Evolutionary conservation across 345 rosid genomes (phyloP), one percentile per base, ranked within the genome.

Genomic region (Eucalyptus tenuipes): DNA sequence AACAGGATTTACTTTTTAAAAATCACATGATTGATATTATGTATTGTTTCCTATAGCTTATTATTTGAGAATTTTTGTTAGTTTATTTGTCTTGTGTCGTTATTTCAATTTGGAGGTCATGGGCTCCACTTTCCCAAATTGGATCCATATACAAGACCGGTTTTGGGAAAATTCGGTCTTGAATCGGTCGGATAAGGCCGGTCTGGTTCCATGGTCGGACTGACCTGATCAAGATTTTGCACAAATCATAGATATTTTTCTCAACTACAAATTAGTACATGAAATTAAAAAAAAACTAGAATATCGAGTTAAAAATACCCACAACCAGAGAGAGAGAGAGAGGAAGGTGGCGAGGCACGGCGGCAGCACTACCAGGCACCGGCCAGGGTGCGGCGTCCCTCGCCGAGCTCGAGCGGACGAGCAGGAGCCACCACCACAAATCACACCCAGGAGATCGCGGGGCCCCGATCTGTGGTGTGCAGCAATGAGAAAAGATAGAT

Each of bases 121-220:
- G 71, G 0, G 33, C 31, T 64, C 71, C 71, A 64, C n/a, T 64
- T 15, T 64, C 5, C 37, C 37, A 6, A 64, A 31, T 64, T 29
- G 18, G 71, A 0, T 59, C 33, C 31, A 27, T 59, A 13, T 6
- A 27, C 0, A 52, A 52, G 55, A 52, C 24, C 0, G 0, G 17
- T 6, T 3, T 7, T 64, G 15, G 71, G 37, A 0, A 64, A 37
- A 64, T 64, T 29, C 1, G 5, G 71, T 61, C 33, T 29, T 29
- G 33, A 29, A 61, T 27, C 17, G 18, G 71, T 64, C 33, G 8
- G 18, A 31, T 64, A 6, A n/a, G 1, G 20, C 37, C 17, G 0
- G 37, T n/a, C 17, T 64, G 7, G 18, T n/a, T 13, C 37, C 2
- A 31, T 25, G 4, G 66, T 5, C 4, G 66, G n/a, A 59, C n/a